phyloP scores from a whole-genome alignment of 208 protist species.

The Crithidia brevicula region DNA sequence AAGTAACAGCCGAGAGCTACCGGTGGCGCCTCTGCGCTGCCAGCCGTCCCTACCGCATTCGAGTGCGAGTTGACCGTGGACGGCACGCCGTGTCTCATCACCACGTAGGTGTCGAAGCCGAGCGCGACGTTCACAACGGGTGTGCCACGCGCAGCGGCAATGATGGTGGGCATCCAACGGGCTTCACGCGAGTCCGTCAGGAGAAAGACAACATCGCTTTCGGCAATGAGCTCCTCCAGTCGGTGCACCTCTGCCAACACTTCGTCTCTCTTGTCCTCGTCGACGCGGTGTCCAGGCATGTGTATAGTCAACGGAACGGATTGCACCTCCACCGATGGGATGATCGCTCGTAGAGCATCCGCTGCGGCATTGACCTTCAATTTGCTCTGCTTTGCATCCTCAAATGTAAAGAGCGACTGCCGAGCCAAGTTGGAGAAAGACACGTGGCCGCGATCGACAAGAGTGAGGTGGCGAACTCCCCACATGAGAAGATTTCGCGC shows the following conservation, averaged over 20 bases:
- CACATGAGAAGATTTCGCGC: conserved; percentile 96
- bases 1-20: conserved; percentile 97
- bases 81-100: conserved; percentile 96
- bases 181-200: conserved; percentile 98
- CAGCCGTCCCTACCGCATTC: conserved; percentile 14
- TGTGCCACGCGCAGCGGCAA: conserved; percentile 85
- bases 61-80: conserved; percentile 10
- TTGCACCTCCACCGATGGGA: conserved; percentile 71
- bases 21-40: not conserved
- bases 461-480: conserved; percentile 96
- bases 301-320: conserved; percentile 90
- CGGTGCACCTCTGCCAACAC: conserved; percentile 51
- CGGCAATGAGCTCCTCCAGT: conserved; percentile 78
- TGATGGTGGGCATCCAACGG: conserved; percentile 97
- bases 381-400: conserved; percentile 75
- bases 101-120: conserved; percentile 98
- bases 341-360: conserved; percentile 83
- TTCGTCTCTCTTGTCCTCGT: conserved; percentile 29
- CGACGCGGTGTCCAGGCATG: conserved; percentile 96
- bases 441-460: conserved; percentile 97
- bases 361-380: conserved; percentile 94
- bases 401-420: conserved; percentile 86
- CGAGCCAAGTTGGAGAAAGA: conserved; percentile 97
- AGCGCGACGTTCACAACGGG: conserved; percentile 96
- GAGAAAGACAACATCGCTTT: conserved; percentile 97